Percentiles rank a stretch among this genome's conserved stretches.
Evolutionary conservation across 495 filamentous ascomycete species (phyloP).

Genomic region (Jackrogersella multiformis): DNA sequence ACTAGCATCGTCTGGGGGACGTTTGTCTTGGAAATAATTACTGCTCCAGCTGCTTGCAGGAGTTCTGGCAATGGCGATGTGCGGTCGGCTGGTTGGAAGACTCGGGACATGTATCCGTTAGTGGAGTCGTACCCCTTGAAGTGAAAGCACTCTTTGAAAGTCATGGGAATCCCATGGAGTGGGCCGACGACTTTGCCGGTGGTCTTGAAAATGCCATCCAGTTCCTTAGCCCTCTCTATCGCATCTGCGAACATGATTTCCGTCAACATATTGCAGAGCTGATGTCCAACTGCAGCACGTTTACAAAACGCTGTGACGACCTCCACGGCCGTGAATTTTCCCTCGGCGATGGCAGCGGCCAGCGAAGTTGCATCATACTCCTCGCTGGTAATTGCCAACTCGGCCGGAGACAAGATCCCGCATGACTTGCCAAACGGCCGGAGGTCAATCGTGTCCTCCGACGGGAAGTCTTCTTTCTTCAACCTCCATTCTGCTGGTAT

Average conservation of each 20-base stretch:
- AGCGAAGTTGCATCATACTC: conserved; percentile 38
- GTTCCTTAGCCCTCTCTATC: conserved; percentile 61
- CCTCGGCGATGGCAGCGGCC: conserved; percentile 30
- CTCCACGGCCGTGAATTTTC: conserved; percentile 51
- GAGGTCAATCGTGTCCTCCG: conserved; percentile 35
- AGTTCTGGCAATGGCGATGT: conserved; percentile 50
- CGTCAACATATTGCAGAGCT: conserved; percentile 58
- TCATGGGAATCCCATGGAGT: conserved; percentile 74
- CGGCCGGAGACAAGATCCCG: conserved; percentile 28
- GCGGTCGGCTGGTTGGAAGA: conserved; percentile 58
- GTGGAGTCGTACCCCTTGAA: conserved; percentile 66
- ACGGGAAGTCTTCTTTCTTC: conserved; percentile 26
- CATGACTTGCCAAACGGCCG: conserved; percentile 29
- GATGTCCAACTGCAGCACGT: conserved; percentile 53
- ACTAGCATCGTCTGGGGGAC: conserved; percentile 67
- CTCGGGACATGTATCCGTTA: conserved; percentile 65
- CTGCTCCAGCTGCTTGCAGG: conserved; percentile 55
- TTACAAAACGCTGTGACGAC: conserved; percentile 62
- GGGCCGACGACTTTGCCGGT: conserved; percentile 66
- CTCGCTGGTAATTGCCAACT: conserved; percentile 30
- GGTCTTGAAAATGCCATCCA: conserved; percentile 61
- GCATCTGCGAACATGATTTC: conserved; percentile 72
- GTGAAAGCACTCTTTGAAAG: conserved; percentile 71
- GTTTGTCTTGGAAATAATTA: conserved; percentile 65
- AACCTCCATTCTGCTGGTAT: conserved; percentile 43